Percentiles rank a stretch among this genome's conserved stretches.
Conservation (phyloP, 208 protist species). For the Balamuthia mandrillaris region DNA sequence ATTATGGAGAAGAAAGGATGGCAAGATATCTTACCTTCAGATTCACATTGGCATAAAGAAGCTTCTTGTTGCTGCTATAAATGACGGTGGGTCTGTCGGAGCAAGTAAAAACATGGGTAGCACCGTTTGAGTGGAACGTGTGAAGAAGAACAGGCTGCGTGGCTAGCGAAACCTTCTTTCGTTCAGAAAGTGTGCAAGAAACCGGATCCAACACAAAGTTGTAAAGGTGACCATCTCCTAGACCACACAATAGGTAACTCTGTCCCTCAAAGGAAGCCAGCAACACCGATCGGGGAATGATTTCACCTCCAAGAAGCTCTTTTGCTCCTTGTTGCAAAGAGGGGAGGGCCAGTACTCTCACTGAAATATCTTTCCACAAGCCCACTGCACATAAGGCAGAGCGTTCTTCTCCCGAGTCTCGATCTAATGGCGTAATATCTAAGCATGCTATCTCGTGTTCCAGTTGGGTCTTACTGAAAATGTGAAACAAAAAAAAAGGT, state of each 20-base stretch:
- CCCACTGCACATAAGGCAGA: constrained; percentile 41
- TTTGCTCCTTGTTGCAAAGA: constrained; percentile 29
- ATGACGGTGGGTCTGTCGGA: constrained; percentile 76
- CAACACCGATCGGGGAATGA: constrained; percentile 66
- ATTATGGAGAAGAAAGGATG: neutral
- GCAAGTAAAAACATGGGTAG: constrained; percentile 68
- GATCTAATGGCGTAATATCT: constrained; percentile 47
- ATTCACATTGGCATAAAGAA: constrained; percentile 77
- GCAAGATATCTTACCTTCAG: constrained; percentile 42
- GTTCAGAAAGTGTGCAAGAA: constrained; percentile 39
- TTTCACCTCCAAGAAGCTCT: constrained; percentile 56
- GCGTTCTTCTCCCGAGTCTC: neutral
- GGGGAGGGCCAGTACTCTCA: constrained; percentile 57
- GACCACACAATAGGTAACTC: constrained; percentile 58
- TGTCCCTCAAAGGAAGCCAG: constrained; percentile 50
- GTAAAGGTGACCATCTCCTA: constrained; percentile 71
- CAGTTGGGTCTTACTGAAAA: constrained; percentile 9
- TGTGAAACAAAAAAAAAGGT: too few relatives aligned
- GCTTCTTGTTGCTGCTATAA: constrained; percentile 65
- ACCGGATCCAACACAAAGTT: constrained; percentile 56
- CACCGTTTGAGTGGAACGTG: constrained; percentile 35
- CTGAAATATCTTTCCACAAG: constrained; percentile 67
- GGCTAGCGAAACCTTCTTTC: constrained; percentile 64
- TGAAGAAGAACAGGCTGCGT: constrained; percentile 67
- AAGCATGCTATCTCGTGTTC: constrained; percentile 72